Conservation (phyloP, 2,329 filamentous ascomycete species). For the Cephalotrichum gorgonifer region DNA sequence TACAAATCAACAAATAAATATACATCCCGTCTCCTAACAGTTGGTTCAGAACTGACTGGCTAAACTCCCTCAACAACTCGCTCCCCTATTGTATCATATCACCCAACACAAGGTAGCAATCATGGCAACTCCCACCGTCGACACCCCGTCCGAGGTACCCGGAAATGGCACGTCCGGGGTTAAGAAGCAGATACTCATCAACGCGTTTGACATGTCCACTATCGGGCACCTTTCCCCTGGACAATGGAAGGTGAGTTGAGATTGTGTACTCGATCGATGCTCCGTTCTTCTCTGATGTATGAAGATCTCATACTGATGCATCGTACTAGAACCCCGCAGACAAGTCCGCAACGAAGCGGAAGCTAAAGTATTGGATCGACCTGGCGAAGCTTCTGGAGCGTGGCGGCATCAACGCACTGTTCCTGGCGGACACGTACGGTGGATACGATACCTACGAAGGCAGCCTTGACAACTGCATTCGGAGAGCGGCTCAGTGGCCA, state of each 20-base stretch:
- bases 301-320: background rate
- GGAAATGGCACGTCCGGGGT: background rate
- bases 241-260: constrained; percentile 37
- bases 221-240: constrained; percentile 55
- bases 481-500: constrained; percentile 53
- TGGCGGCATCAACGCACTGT: constrained; percentile 53
- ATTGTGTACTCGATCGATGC: background rate
- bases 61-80: no score
- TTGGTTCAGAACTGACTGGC: no score
- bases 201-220: constrained; percentile 57
- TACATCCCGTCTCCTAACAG: no score
- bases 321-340: constrained; percentile 44
- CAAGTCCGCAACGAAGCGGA: constrained; percentile 49
- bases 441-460: constrained; percentile 53
- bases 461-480: constrained; percentile 49
- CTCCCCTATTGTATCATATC: no score
- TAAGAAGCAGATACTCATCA: constrained; percentile 37
- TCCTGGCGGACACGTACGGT: constrained; percentile 56
- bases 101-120: no score
- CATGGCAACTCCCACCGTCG: background rate
- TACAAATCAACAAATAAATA: no score
- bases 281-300: background rate
- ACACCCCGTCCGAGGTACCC: background rate
- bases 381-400: constrained; percentile 51
- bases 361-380: constrained; percentile 52